Evolutionary conservation across 176 grass and related monocot genomes (phyloP).

Genomic region (barley (Hordeum vulgare)): MorexV3_pseudomolecules_assembly NC_058519.1:192862305-192862804

Average conservation of each 20-base stretch:
- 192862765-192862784: background rate
- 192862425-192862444: conserved; percentile 54
- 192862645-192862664: background rate
- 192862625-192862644: background rate
- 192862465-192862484: background rate
- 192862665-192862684: background rate
- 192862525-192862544: conserved; percentile 35
- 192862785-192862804: background rate
- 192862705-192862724: background rate
- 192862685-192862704: background rate
- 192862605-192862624: background rate
- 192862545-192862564: conserved; percentile 54
- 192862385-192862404: conserved; percentile 25
- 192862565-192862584: conserved; percentile 38
- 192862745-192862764: background rate
- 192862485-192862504: conserved; percentile 16
- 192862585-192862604: background rate
- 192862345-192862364: conserved; percentile 43
- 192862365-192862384: conserved; percentile 28
- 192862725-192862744: background rate
- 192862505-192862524: conserved; percentile 50
- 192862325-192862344: conserved; percentile 24
- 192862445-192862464: background rate
- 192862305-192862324: conserved; percentile 25
- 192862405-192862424: conserved; percentile 50